These are phyloP conservation scores for Blepharisma undulans DNA, from an alignment of 169 alveolate genomes.

Conservation along the genomic window DNA sequence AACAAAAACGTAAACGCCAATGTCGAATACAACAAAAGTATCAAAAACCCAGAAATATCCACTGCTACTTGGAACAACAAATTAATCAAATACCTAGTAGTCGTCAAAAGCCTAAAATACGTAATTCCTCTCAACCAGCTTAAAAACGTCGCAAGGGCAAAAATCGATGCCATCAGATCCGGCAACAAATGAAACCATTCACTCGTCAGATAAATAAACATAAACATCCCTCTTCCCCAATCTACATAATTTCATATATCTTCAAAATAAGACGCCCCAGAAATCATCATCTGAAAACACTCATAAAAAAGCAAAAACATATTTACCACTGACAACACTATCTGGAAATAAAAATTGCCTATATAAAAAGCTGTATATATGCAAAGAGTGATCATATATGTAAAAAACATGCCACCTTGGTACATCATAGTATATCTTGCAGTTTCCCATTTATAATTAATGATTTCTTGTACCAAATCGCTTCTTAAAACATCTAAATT, in stretches of 20 bases:
- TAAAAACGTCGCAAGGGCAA: not conserved
- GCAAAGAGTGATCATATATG: not conserved
- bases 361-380: not conserved
- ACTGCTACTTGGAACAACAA: not conserved
- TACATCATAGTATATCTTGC: not conserved
- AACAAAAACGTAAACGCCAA: slow-evolving; percentile 1
- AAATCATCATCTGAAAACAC: not conserved
- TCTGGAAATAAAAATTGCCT: not conserved
- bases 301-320: slow-evolving; percentile 11
- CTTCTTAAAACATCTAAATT: not conserved
- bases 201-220: not conserved
- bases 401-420: not conserved
- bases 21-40: not conserved
- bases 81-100: slow-evolving; percentile 9
- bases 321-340: not conserved
- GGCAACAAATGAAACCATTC: not conserved
- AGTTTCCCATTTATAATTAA: slow-evolving; percentile 29
- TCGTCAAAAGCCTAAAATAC: slow-evolving; percentile 18
- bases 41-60: slow-evolving; percentile 23
- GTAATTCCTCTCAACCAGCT: slow-evolving; percentile 20
- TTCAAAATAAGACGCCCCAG: not conserved
- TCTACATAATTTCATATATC: not conserved
- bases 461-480: not conserved
- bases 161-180: not conserved
- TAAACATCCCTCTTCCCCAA: not conserved